These are phyloP conservation scores for Pseudogymnoascus pannorum DNA, from an alignment of 2,329 filamentous ascomycete genomes.

Conservation along the genomic window DNA sequence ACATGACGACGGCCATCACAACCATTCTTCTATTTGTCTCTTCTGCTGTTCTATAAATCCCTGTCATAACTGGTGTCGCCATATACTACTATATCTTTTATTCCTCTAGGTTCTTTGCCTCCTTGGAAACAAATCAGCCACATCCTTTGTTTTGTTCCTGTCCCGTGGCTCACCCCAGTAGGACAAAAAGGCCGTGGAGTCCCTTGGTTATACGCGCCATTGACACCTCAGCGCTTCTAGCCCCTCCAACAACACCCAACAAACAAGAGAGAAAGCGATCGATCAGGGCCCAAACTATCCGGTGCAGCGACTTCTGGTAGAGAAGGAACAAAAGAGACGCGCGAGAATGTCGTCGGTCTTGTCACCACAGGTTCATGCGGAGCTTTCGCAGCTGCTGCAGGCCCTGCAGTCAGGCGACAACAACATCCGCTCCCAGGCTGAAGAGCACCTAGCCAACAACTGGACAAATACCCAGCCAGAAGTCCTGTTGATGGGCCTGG, in stretches of 20 bases:
- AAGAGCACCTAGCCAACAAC: constrained; percentile 83
- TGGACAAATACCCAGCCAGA: constrained; percentile 81
- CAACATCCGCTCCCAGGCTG: constrained; percentile 71
- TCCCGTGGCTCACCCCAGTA: not conserved
- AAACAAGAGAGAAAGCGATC: not conserved
- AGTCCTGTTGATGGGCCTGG: constrained; percentile 85
- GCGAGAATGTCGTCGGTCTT: constrained; percentile 67
- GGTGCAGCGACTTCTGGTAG: not conserved
- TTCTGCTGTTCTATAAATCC: not conserved
- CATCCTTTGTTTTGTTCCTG: not conserved
- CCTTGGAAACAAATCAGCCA: not conserved
- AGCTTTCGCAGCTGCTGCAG: constrained; percentile 78
- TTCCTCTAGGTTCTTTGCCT: not conserved
- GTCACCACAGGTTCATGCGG: constrained; percentile 72
- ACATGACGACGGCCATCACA: not conserved
- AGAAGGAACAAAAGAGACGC: constrained; percentile 1
- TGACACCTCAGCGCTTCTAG: not conserved
- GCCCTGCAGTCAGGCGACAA: constrained; percentile 90
- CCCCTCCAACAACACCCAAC: not conserved
- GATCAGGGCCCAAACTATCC: not conserved
- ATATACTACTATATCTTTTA: not conserved
- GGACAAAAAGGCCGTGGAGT: not conserved
- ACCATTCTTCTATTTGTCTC: constrained; percentile 1
- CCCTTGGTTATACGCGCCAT: constrained; percentile 2
- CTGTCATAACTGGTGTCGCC: not conserved